Conservation (phyloP, 805 yeast genomes). For the Yarrowia osloensis region DNA sequence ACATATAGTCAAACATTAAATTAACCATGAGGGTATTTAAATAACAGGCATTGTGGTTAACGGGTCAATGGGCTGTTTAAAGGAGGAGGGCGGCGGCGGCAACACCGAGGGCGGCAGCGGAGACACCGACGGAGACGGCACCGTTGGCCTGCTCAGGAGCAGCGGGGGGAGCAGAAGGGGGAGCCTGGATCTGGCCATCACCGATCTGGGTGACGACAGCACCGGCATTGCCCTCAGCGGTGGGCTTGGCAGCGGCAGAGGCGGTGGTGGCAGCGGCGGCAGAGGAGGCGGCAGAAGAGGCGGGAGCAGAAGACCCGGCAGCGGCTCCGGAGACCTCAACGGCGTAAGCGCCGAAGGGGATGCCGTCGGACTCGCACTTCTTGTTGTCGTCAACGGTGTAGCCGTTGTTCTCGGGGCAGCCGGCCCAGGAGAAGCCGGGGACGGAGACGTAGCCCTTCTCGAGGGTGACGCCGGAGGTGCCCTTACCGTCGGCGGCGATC, state of each 20-base stretch:
- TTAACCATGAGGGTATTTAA: conserved; percentile 9
- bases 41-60: background rate
- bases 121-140: conserved; percentile 7
- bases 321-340: background rate
- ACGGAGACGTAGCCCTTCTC: background rate
- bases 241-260: background rate
- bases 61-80: background rate
- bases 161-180: conserved; percentile 10
- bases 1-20: too few relatives aligned
- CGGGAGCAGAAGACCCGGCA: background rate
- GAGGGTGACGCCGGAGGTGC: conserved; percentile 7
- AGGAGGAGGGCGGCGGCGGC: conserved; percentile 26
- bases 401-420: background rate
- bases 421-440: conserved; percentile 18
- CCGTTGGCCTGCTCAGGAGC: conserved; percentile 28
- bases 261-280: background rate
- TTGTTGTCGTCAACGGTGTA: conserved; percentile 2
- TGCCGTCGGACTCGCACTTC: conserved; percentile 35
- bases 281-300: background rate
- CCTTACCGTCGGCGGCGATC: conserved; percentile 8
- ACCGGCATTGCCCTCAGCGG: background rate
- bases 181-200: conserved; percentile 26
- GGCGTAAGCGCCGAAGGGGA: conserved; percentile 22
- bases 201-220: conserved; percentile 18
- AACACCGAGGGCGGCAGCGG: conserved; percentile 19